phyloP scores from a whole-genome alignment of 169 alveolate genomes.

The Plasmodium gonderi region DNA sequence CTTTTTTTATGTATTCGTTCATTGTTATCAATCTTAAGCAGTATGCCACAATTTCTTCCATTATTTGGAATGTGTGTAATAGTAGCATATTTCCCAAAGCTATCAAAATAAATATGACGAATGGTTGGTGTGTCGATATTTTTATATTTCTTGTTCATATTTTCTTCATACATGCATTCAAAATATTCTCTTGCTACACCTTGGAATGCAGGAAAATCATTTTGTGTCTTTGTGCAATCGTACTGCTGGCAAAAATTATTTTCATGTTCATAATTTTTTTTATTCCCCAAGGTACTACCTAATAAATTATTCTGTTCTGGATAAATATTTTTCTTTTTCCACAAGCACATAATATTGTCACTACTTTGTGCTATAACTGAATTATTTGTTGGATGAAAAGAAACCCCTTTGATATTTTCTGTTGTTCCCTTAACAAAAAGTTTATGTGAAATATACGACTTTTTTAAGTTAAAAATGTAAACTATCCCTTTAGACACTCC shows the following conservation, averaged over 20 bases:
- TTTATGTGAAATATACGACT: conserved; percentile 24
- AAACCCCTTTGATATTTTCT: conserved; percentile 67
- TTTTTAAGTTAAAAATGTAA: conserved; percentile 33
- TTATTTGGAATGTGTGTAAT: conserved; percentile 60
- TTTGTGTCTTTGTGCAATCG: neutral
- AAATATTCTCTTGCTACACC: conserved; percentile 23
- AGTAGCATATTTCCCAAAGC: conserved; percentile 49
- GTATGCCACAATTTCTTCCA: conserved; percentile 60
- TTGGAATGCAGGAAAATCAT: neutral
- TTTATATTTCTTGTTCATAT: conserved; percentile 51
- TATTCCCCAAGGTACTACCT: neutral
- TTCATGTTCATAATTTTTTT: neutral
- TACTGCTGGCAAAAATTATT: neutral
- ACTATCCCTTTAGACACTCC: conserved; percentile 62
- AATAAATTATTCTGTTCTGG: neutral
- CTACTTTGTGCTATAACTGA: conserved; percentile 59
- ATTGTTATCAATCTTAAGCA: conserved; percentile 1
- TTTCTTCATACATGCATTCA: conserved; percentile 57
- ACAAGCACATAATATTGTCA: conserved; percentile 48
- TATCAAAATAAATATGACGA: conserved; percentile 68
- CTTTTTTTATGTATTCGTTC: conserved; percentile 19
- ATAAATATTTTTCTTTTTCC: conserved; percentile 39
- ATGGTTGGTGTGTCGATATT: conserved; percentile 72
- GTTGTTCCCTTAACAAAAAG: conserved; percentile 64
- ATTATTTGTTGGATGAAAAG: conserved; percentile 65